These are phyloP conservation scores for Ailanthus altissimus DNA, from an alignment of 345 rosid species.

Conservation along the genomic window DNA sequence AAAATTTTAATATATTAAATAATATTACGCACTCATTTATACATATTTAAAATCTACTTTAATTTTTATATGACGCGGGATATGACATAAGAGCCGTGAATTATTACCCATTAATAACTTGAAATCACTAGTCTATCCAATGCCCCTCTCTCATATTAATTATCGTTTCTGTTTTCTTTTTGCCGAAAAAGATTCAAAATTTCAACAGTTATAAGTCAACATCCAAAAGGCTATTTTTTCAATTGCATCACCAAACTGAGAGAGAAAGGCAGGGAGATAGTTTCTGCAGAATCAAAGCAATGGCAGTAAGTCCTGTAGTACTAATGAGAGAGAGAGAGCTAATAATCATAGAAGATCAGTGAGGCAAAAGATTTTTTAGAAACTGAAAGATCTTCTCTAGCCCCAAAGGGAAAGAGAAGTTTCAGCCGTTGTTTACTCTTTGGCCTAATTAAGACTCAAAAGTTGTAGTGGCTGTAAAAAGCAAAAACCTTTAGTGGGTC, in stretches of 20 bases:
- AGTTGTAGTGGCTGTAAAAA: constrained; percentile 1
- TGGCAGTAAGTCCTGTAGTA: background rate
- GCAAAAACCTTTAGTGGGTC: constrained; percentile 14
- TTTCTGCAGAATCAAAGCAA: constrained; percentile 32
- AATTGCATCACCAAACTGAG: background rate
- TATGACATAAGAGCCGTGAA: too few species aligned
- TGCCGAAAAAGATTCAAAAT: constrained; percentile 34
- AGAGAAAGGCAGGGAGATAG: background rate
- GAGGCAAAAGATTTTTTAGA: constrained; percentile 14
- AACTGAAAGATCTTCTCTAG: constrained; percentile 37
- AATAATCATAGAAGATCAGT: constrained; percentile 28
- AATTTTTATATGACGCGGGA: too few species aligned
- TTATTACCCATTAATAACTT: background rate
- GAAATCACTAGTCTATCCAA: background rate
- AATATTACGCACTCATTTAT: too few species aligned
- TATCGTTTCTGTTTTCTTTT: background rate
- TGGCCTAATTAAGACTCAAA: constrained; percentile 15
- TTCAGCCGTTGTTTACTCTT: constrained; percentile 30
- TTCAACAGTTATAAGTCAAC: constrained; percentile 18
- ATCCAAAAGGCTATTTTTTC: background rate
- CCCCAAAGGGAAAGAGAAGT: constrained; percentile 29
- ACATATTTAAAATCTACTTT: too few species aligned
- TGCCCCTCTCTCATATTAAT: constrained; percentile 33
- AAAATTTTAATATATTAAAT: too few species aligned
- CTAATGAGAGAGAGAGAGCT: background rate